Base-by-base conservation (phyloP, 805 yeast genomes). In the Hanseniaspora lachancei region DNA sequence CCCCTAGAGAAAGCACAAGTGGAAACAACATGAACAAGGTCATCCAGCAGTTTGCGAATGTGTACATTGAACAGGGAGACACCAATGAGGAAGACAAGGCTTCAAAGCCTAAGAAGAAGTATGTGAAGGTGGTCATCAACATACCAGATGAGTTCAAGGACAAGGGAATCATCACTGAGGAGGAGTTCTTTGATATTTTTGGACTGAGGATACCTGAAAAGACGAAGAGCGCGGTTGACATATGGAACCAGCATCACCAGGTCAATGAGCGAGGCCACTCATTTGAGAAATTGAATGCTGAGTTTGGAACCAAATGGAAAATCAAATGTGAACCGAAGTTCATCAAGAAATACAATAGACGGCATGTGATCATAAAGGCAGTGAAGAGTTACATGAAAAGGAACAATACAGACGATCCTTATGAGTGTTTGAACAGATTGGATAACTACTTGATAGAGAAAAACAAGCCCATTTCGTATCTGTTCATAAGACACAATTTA, bases 231-330 rank as follows among this genome's bases (percentile, higher is more conserved):
- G 55, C 59, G 21, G 43, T 49, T 10, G 61, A 58, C 23, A 50
- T 60, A 27, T 60, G 62, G 62, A 44, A 55, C 23, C 60, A 60
- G 39, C 58, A 57, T 34, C 57, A 58, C 20, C 47, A 44, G n/a
- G 21, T 57, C n/a, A 58, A 59, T 10, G 56, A 36, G 6, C 54
- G 54, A 36, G 58, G 58, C 9, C 55, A 55, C n/a, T 58, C 61
- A 12, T 54, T 60, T 27, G 39, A 51, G 9, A 43, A 54, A 7
- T 34, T 60, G 29, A 60, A 60, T 27, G n/a, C 16, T 12, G 46
- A 57, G 29, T 60, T 47, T 38, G 57, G 60, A 21, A 60, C 47
- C 8, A 58, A 57, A n/a, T 59, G 61, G 61, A 50, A 59, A 20
- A 48, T 57, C 18, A 55, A 59, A 18, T 55, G 59, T 16, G 54